These are phyloP conservation scores for Corylus americana DNA, from an alignment of 306 rosid species.

Conservation along the genomic window DNA sequence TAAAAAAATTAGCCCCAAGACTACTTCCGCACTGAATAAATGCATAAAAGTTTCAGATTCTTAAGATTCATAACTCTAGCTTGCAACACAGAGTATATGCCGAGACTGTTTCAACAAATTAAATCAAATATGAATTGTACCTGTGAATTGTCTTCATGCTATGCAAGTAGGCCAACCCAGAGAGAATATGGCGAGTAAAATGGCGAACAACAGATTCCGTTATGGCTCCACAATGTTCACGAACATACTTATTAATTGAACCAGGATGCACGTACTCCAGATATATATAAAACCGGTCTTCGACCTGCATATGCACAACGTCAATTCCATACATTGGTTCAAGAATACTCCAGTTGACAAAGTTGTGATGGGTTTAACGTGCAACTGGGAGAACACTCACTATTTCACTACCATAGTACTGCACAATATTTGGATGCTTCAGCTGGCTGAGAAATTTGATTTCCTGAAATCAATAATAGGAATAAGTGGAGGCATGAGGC, in stretches of 20 bases:
- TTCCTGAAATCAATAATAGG: slow-evolving; percentile 54
- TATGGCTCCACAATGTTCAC: slow-evolving; percentile 92
- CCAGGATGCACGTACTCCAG: slow-evolving; percentile 96
- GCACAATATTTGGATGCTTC: slow-evolving; percentile 91
- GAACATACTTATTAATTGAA: slow-evolving; percentile 86
- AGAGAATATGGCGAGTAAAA: slow-evolving; percentile 93
- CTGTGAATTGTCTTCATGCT: slow-evolving; percentile 86
- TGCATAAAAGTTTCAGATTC: slow-evolving; percentile 11
- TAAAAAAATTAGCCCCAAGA: background rate
- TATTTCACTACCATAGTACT: slow-evolving; percentile 89
- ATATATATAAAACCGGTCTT: slow-evolving; percentile 78
- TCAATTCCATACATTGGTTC: slow-evolving; percentile 10
- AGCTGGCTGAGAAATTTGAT: slow-evolving; percentile 86
- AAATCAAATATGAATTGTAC: slow-evolving; percentile 35
- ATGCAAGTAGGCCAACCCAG: slow-evolving; percentile 93
- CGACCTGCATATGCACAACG: slow-evolving; percentile 55
- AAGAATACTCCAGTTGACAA: slow-evolving; percentile 1
- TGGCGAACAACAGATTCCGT: slow-evolving; percentile 91
- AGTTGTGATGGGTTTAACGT: slow-evolving; percentile 24
- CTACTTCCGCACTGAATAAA: slow-evolving; percentile 7
- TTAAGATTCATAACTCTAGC: background rate
- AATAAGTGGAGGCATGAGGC: slow-evolving; percentile 23
- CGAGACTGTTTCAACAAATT: slow-evolving; percentile 14
- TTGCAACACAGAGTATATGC: background rate
- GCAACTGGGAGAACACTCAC: slow-evolving; percentile 53